Percentiles rank a stretch among this genome's conserved stretches.
phyloP scores from a whole-genome alignment of 805 yeast species.

The Blastobotrys chiropterorum region DNA sequence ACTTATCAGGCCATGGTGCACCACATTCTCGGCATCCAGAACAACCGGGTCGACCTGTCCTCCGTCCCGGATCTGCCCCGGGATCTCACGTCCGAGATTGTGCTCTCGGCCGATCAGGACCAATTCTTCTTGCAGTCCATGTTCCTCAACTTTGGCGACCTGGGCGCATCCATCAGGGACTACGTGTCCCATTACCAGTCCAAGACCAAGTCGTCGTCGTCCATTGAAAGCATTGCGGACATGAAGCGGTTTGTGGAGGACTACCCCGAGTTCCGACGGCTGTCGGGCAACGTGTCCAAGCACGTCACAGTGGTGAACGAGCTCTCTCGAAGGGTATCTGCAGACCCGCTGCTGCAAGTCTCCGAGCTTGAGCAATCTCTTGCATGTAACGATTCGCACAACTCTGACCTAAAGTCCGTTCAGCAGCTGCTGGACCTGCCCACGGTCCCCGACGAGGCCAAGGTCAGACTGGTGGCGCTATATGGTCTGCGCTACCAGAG shows the following conservation, averaged over 20 bases:
- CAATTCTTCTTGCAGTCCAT: conserved; percentile 70
- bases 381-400: conserved; percentile 57
- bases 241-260: conserved; percentile 87
- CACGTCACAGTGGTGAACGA: conserved; percentile 90
- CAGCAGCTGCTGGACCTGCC: conserved; percentile 44
- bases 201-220: conserved; percentile 68
- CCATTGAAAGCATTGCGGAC: conserved; percentile 74
- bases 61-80: conserved; percentile 47
- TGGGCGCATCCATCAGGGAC: conserved; percentile 77
- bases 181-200: conserved; percentile 77
- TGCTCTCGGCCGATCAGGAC: conserved; percentile 64
- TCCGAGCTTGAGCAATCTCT: conserved; percentile 88
- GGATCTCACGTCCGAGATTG: conserved; percentile 54
- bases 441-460: conserved; percentile 44
- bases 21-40: conserved; percentile 75
- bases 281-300: conserved; percentile 82
- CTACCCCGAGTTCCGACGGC: conserved; percentile 86
- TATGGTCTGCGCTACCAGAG: conserved; percentile 68
- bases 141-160: conserved; percentile 90
- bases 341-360: conserved; percentile 63
- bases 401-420: conserved; percentile 50
- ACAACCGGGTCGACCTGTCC: conserved; percentile 71
- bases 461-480: conserved; percentile 65
- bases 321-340: conserved; percentile 65
- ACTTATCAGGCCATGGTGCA: conserved; percentile 97